Base-by-base conservation (phyloP, 176 grass and related monocot species). In the Luzula sylvatica region DNA sequence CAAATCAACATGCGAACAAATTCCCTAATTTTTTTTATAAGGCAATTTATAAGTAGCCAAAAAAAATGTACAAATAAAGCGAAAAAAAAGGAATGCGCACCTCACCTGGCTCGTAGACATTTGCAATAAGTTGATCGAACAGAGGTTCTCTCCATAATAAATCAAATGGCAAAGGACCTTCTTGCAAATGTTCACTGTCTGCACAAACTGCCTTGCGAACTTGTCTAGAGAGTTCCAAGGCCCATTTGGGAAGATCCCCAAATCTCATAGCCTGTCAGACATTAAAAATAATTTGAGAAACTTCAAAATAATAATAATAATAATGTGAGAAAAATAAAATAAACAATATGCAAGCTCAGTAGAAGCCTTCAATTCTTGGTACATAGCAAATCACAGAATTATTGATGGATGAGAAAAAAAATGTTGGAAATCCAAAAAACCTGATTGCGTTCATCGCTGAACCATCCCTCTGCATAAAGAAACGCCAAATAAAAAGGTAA, bases 31-130 rank as follows among this genome's bases (percentile, higher is more conserved):
- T 11, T 32, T 18, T 66, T 41, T 53, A 45, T 17, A 53, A 58
- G 54, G 67, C 48, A 27, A 24, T 15, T 15, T 63, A 26, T 2
- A 30, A n/a, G n/a, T n/a, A n/a, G n/a, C n/a, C 15, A 48, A 61
- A n/a, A 35, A 35, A 35, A 35, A 61, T 3, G 12, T 45, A 41
- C 12, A 41, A n/a, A n/a, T n/a, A n/a, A n/a, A n/a, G n/a, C n/a
- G n/a, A n/a, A n/a, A n/a, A n/a, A n/a, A 69, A 50, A 13, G 48
- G 26, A 70, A 39, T 73, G 5, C 77, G 11, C 66, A 96, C 90
- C 83, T 96, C 90, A 82, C 90, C 90, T 86, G 84, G 84, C 43
- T 69, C 41, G 63, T 96, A 96, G 52, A 73, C 76, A 29, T 89
- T 96, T 41, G 71, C 81, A 56, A 89, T 96, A 65, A 96, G 50